Base-by-base conservation (phyloP, 257 asterid genomes). In the Parsonsia alboflavescens region DNA sequence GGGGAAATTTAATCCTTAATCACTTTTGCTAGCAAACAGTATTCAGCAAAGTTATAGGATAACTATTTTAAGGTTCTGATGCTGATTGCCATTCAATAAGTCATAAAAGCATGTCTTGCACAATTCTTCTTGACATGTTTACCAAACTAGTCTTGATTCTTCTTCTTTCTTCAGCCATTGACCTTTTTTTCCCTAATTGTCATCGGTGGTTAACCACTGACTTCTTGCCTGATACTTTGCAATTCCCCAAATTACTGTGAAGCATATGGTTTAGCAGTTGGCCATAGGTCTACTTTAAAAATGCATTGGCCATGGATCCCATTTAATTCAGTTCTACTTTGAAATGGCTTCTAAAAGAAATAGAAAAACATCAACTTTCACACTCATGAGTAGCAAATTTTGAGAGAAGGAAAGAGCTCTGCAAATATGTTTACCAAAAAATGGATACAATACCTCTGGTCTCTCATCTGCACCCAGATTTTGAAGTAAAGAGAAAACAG, bases 401-500 rank as follows among this genome's bases (percentile, higher is more conserved):
- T 10, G 30, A 45, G 6, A 9, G 45, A 30, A 17, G 22, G 28
- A 33, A 56, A 49, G 63, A 26, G 4, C 61, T 59, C 0, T n/a
- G 42, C 54, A 50, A 57, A 72, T 71, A 59, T 58, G 36, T 64
- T 46, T 73, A 75, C 76, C 78, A 65, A 65, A 39, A 15, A 13
- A 28, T 13, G 64, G 50, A 65, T 17, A 62, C 36, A 73, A 79
- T 90, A 94, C 99, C 99, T 94, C 99, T 66, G 99, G 97, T 79
- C 99, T 89, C 77, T 87, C 99, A 77, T 92, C 99, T 80, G 93
- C 90, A 71, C 96, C 98, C 84, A 92, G 89, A 83, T 86, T 87
- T 79, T 94, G 95, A 78, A 92, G 94, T 79, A 90, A 79, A 42
- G 98, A 87, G 80, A 94, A 89, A 83, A 94, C 89, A 67, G 97